A percentile compares a stretch with the other conserved stretches of the same genome.
These are phyloP conservation scores for Rhodotorula sp. DNA, from an alignment of 1,284 basidiomycete genomes.

Conservation along the genomic window DNA sequence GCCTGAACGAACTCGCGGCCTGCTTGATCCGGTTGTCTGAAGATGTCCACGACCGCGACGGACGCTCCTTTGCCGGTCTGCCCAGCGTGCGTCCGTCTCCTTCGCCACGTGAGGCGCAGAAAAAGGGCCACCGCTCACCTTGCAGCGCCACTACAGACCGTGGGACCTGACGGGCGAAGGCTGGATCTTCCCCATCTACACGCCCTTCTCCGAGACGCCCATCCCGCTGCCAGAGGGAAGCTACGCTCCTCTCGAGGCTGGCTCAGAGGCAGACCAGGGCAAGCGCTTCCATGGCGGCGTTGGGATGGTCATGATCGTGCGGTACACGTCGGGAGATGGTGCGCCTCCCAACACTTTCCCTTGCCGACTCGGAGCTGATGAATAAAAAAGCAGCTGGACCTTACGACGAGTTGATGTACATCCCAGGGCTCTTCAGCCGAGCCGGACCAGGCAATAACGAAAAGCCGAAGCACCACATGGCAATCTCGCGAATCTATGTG, in stretches of 20 bases:
- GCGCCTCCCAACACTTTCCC: background rate
- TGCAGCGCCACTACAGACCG: slow-evolving; percentile 3
- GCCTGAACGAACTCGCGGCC: no score
- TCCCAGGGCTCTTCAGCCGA: slow-evolving; percentile 32
- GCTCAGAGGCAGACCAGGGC: slow-evolving; percentile 7
- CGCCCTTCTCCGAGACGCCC: slow-evolving; percentile 17
- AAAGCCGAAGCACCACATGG: slow-evolving; percentile 1
- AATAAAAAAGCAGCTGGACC: slow-evolving; percentile 31
- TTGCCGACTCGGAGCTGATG: no score
- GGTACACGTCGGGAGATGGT: slow-evolving; percentile 12
- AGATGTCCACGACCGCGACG: background rate
- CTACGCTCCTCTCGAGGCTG: slow-evolving; percentile 18
- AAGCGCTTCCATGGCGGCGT: slow-evolving; percentile 22
- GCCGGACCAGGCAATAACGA: slow-evolving; percentile 1
- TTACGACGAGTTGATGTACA: slow-evolving; percentile 39
- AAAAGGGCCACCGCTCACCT: background rate
- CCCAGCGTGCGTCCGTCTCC: slow-evolving; percentile 2
- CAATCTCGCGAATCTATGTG: slow-evolving; percentile 41
- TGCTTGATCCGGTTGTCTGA: no score
- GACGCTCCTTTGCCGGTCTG: background rate
- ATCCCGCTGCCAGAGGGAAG: background rate
- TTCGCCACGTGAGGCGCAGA: background rate
- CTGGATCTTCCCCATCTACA: slow-evolving; percentile 25
- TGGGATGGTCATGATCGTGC: slow-evolving; percentile 22
- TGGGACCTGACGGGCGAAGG: slow-evolving; percentile 24